phyloP scores from a whole-genome alignment of 768 basidiomycete genomes.

The Lanmaoa rubissima region DNA sequence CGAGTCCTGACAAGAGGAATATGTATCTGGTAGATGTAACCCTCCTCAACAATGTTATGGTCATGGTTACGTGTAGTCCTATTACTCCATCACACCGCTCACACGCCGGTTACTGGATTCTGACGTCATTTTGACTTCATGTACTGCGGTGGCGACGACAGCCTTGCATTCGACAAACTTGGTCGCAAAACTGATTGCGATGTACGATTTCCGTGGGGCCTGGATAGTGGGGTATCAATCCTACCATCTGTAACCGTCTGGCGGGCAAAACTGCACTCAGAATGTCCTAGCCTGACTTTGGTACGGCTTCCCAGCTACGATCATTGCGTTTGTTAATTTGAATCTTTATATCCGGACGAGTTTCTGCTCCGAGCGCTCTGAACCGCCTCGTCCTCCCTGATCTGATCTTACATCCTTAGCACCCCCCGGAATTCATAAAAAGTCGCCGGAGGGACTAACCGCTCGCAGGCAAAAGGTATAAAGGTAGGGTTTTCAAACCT shows the following conservation, averaged over 20 bases:
- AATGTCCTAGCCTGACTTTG: not conserved
- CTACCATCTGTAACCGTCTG: not conserved
- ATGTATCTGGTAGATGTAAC: slow-evolving; percentile 21
- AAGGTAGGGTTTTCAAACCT: not conserved
- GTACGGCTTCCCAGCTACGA: not conserved
- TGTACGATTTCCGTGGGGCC: not conserved
- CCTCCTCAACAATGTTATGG: slow-evolving; percentile 5
- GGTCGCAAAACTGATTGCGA: not conserved
- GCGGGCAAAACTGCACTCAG: not conserved
- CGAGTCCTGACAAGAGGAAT: slow-evolving; percentile 20
- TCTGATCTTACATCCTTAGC: not conserved
- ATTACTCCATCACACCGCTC: no score
- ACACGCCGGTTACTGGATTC: no score
- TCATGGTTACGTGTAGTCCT: slow-evolving; percentile 1
- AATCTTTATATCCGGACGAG: not conserved
- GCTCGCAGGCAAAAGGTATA: slow-evolving; percentile 11
- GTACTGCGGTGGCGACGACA: not conserved
- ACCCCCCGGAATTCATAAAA: not conserved
- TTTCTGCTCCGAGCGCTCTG: not conserved
- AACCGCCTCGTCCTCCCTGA: not conserved
- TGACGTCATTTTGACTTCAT: not conserved
- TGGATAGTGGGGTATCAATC: not conserved
- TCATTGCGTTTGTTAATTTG: not conserved
- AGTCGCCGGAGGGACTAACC: not conserved
- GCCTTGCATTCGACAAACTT: no score